These are phyloP conservation scores for Forsythia viridissima DNA, from an alignment of 257 asterid genomes.

Conservation along the genomic window DNA sequence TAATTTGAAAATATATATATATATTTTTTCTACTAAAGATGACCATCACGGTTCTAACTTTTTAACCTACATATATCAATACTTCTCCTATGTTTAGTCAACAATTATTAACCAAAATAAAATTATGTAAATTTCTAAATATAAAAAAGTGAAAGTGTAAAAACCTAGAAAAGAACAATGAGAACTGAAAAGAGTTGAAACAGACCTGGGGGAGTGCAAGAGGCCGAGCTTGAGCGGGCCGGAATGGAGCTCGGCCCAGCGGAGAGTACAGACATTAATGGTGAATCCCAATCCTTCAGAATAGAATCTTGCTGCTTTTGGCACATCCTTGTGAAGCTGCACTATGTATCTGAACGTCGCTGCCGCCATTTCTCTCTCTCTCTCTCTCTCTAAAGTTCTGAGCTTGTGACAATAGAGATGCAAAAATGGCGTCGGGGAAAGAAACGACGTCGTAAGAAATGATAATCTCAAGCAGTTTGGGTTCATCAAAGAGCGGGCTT, in stretches of 20 bases:
- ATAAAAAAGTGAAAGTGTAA: background rate
- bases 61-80: background rate
- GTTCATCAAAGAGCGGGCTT: background rate
- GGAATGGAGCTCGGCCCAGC: conserved; percentile 95
- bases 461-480: background rate
- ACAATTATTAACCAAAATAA: background rate
- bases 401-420: background rate
- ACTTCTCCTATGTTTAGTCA: background rate
- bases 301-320: conserved; percentile 84
- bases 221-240: conserved; percentile 85
- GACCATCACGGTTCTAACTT: background rate
- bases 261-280: conserved; percentile 73
- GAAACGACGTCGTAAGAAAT: background rate
- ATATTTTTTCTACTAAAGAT: background rate
- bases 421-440: background rate
- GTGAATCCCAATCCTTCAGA: conserved; percentile 84
- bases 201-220: conserved; percentile 64
- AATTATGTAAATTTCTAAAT: background rate
- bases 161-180: background rate
- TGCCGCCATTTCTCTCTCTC: conserved; percentile 50
- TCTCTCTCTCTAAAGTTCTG: background rate
- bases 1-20: no score
- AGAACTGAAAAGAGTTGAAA: background rate
- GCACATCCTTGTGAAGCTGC: conserved; percentile 89
- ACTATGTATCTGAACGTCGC: conserved; percentile 68